A percentile compares a stretch with the other conserved stretches of the same genome.
phyloP scores from a whole-genome alignment of 2,329 filamentous ascomycete genomes.

The Drechslerella stenobrocha region DNA sequence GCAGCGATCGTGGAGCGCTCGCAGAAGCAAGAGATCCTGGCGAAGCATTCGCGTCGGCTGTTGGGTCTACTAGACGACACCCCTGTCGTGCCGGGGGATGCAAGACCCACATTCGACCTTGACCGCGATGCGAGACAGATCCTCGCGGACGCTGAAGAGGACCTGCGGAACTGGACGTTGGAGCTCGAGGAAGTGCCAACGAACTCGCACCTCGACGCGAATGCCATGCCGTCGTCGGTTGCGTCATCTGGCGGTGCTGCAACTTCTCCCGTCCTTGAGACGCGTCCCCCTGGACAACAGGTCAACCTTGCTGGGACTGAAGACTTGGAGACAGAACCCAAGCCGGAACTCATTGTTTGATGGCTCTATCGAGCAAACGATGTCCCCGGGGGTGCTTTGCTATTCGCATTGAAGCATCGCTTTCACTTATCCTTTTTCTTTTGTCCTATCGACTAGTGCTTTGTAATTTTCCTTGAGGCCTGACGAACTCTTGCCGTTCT shows the following conservation, averaged over 20 bases:
- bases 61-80: slow-evolving; percentile 85
- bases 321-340: slow-evolving; percentile 13
- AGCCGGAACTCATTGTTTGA: slow-evolving; percentile 35
- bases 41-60: slow-evolving; percentile 83
- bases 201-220: slow-evolving; percentile 59
- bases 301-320: slow-evolving; percentile 4
- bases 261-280: slow-evolving; percentile 14
- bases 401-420: no score
- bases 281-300: slow-evolving; percentile 2
- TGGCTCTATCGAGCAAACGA: background rate
- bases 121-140: slow-evolving; percentile 74
- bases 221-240: slow-evolving; percentile 54
- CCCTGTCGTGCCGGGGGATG: slow-evolving; percentile 83
- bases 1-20: slow-evolving; percentile 90
- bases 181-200: slow-evolving; percentile 62
- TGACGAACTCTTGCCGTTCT: no score
- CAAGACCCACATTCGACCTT: slow-evolving; percentile 68
- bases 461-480: no score
- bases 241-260: slow-evolving; percentile 4
- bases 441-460: background rate
- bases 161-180: slow-evolving; percentile 74
- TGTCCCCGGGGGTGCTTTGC: background rate
- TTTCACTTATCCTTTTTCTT: no score
- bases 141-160: slow-evolving; percentile 87
- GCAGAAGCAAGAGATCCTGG: slow-evolving; percentile 94